Conservation (phyloP, 2,329 filamentous ascomycete species). For the Fusarium graminum region DNA sequence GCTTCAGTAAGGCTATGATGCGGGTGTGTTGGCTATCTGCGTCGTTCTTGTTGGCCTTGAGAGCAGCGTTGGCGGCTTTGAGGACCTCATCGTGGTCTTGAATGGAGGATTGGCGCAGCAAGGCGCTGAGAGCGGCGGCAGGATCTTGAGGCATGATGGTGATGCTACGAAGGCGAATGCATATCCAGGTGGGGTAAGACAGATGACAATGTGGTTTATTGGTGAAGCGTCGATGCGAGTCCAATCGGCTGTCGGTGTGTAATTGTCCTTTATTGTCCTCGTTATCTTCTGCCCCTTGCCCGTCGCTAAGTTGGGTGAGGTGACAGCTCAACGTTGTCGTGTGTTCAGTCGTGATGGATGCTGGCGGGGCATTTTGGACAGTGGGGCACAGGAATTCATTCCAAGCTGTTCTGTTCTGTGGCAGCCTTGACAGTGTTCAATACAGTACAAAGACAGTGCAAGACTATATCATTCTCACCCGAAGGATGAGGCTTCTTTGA, state of each 20-base stretch:
- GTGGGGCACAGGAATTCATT: constrained; percentile 48
- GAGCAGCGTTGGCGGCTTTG: constrained; percentile 70
- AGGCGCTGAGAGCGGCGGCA: constrained; percentile 64
- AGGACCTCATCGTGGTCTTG: constrained; percentile 82
- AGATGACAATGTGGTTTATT: not conserved
- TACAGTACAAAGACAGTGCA: constrained; percentile 2
- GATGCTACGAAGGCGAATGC: constrained; percentile 41
- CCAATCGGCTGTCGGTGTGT: not conserved
- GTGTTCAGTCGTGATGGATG: constrained; percentile 37
- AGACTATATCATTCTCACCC: not conserved
- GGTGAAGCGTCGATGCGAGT: not conserved
- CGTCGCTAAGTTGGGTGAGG: constrained; percentile 22
- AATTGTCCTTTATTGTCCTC: constrained; percentile 2
- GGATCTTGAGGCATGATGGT: constrained; percentile 60
- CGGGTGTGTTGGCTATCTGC: constrained; percentile 75
- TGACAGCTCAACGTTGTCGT: constrained; percentile 33
- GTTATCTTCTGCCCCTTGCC: constrained; percentile 5
- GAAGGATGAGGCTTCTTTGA: not conserved
- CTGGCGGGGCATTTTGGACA: constrained; percentile 50
- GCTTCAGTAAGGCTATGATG: constrained; percentile 80
- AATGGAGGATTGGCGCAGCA: constrained; percentile 68
- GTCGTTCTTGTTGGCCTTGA: constrained; percentile 72
- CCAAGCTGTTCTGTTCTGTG: constrained; percentile 36
- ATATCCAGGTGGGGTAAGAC: constrained; percentile 39
- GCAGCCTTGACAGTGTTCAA: constrained; percentile 33